Evolutionary conservation across 345 rosid genomes (phyloP), one percentile per base, ranked within the genome.

Genomic region (Lagerstroemia speciosa): DNA sequence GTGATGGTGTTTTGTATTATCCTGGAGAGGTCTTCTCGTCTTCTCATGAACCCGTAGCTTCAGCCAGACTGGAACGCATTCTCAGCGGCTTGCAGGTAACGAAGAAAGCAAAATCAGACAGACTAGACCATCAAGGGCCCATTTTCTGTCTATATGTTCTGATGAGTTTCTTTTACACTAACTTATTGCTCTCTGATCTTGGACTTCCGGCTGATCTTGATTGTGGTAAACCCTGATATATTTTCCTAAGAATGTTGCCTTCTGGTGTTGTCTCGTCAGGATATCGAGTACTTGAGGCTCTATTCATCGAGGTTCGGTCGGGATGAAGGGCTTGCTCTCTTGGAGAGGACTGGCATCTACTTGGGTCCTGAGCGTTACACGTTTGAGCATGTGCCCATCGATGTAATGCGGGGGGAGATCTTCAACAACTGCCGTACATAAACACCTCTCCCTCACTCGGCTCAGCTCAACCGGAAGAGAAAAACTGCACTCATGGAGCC

Each of bases 1-100:
- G 97, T 50, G 99, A 94, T 70, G 96, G 99, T 26, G 97, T 91
- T 79, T 73, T 91, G 52, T 94, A 67, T 78, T 91, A 91, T 64
- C 98, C 98, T 2, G 97, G 99, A 29, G 87, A 89, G 83, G 99
- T 89, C 69, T 94, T 94, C 79, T 91, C 99, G 14, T 85, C 91
- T 30, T 94, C 92, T 20, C 77, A 60, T 45, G 82, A 91, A 72
- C 97, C 95, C 0, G 90, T 94, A 58, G 99, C 97, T 73, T 94
- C 99, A 10, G 77, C 85, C 27, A 83, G 93, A 81, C 83, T 89
- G 8, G 99, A 94, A 78, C 96, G 99, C 50, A 84, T 91, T 69
- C 97, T 91, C 55, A 86, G 97, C 71, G 93, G 99, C 72, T 76
- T 88, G 79, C 99, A 91, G 96, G 97, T 89, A 71, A 73, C 82